phyloP scores from a whole-genome alignment of 352 stramenopile genomes.

The Phytophthora lateralis region DNA sequence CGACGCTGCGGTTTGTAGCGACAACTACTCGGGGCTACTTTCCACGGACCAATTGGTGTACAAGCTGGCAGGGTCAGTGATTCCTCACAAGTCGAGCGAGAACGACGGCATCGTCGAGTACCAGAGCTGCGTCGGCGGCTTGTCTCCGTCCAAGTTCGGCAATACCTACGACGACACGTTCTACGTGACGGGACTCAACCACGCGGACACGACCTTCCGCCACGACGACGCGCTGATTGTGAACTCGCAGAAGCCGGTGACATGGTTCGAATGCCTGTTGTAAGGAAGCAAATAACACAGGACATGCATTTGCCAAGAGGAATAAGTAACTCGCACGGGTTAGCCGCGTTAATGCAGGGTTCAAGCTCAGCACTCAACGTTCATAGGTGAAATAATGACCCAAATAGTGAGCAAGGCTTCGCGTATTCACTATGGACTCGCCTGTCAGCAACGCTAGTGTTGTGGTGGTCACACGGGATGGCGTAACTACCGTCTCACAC shows the following conservation, averaged over 20 bases:
- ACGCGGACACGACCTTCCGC: constrained; percentile 44
- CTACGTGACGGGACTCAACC: constrained; percentile 47
- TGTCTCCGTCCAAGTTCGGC: constrained; percentile 33
- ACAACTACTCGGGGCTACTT: constrained; percentile 36
- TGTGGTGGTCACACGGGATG: constrained; percentile 17
- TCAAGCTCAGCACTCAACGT: not conserved
- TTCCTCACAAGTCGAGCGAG: constrained; percentile 31
- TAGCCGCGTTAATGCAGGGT: too few relatives aligned
- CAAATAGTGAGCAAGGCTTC: constrained; percentile 13
- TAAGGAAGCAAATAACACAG: not conserved
- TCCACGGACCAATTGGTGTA: constrained; percentile 26
- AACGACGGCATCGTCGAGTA: constrained; percentile 43
- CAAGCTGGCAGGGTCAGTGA: constrained; percentile 24
- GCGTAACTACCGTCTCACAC: constrained; percentile 19
- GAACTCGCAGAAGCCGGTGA: constrained; percentile 36
- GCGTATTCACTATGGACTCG: constrained; percentile 3
- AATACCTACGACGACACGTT: constrained; percentile 24
- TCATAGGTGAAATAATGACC: constrained; percentile 14
- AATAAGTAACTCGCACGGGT: too few relatives aligned
- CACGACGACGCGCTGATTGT: constrained; percentile 41
- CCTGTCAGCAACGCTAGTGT: constrained; percentile 30
- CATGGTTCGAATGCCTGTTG: constrained; percentile 43
- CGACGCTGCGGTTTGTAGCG: constrained; percentile 39
- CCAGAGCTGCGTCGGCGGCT: constrained; percentile 35
- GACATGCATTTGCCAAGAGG: too few relatives aligned